Base-by-base conservation (phyloP, 768 basidiomycete species). In the Pleurotus djamor region DNA sequence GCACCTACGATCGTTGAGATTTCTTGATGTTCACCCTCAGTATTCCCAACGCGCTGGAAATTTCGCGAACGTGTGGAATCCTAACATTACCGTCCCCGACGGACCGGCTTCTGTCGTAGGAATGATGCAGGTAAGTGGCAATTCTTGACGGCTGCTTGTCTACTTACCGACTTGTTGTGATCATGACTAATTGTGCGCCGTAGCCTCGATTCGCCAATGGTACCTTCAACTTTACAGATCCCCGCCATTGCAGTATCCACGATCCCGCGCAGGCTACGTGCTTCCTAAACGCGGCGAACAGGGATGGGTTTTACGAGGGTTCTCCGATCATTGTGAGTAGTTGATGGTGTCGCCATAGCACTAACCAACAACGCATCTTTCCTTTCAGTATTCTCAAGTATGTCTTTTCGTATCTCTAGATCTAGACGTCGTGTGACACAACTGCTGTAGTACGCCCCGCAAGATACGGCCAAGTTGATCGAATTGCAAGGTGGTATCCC, bases 221-320 rank as follows among this genome's bases (percentile, higher is more conserved):
- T 4, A 79, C 78, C 0, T 88, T 82, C 70, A 83, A 82, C 65
- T 85, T 79, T 60, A 88, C 86, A 1, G 86, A 88, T 67, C 86
- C 86, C 3, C 72, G 86, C 38, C 85, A 87, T 65, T 88, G 86
- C 65, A 86, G 85, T 64, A 75, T 83, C 44, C 80, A 88, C 59
- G 85, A 87, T 63, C 86, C 85, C 0, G 69, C 69, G 3, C 71
- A 76, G 21, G 76, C 85, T 1, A 85, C 84, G 0, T 88, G 86
- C 63, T 87, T 84, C 72, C 67, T 88, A 59, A 79, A 85, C 61
- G 78, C 82, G 9, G 75, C 71, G 13, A 80, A 81, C 35, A 68
- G 76, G 9, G 85, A 88, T 66, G 85, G 86, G 0, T 88, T 87
- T 67, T 88, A 88, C 64, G 86, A 88, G 73, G 76, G 79, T 36